phyloP scores from a whole-genome alignment of 257 asterid genomes.

The Nicotiana tabacum region DNA sequence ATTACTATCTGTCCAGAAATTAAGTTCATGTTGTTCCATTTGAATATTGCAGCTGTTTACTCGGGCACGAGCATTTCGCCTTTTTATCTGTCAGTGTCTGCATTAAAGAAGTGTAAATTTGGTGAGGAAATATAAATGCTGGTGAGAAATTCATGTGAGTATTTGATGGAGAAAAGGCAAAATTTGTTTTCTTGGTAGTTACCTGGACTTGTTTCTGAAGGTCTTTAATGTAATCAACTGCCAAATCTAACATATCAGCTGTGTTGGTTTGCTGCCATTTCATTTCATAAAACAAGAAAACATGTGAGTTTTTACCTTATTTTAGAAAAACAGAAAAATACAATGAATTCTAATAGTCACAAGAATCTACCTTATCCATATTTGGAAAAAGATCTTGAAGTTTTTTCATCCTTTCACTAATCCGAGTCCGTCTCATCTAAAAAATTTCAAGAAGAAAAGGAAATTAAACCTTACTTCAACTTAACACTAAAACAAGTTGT shows the following conservation, averaged over 20 bases:
- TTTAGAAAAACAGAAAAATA: neutral
- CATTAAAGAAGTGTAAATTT: slow-evolving; percentile 10
- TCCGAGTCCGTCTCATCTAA: slow-evolving; percentile 68
- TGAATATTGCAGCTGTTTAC: slow-evolving; percentile 9
- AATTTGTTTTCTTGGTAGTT: neutral
- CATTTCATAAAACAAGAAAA: slow-evolving; percentile 2
- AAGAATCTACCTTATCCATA: slow-evolving; percentile 68
- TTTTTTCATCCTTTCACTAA: slow-evolving; percentile 84
- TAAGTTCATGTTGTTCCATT: neutral
- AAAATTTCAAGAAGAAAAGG: neutral
- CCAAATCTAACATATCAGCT: slow-evolving; percentile 87
- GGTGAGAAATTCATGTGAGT: slow-evolving; percentile 38
- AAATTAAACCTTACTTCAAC: neutral
- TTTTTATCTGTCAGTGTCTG: slow-evolving; percentile 58
- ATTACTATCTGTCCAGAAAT: neutral
- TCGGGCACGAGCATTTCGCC: slow-evolving; percentile 60
- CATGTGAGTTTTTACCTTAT: neutral
- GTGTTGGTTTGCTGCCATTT: slow-evolving; percentile 73
- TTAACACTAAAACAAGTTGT: neutral
- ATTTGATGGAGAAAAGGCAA: neutral
- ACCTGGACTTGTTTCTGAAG: slow-evolving; percentile 75
- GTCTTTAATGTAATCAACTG: slow-evolving; percentile 79
- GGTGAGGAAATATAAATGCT: slow-evolving; percentile 10
- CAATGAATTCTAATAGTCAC: neutral
- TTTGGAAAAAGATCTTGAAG: slow-evolving; percentile 83